These are phyloP conservation scores for Xylariaceae sp. DNA, from an alignment of 2,329 filamentous ascomycete genomes.

Conservation along the genomic window DNA sequence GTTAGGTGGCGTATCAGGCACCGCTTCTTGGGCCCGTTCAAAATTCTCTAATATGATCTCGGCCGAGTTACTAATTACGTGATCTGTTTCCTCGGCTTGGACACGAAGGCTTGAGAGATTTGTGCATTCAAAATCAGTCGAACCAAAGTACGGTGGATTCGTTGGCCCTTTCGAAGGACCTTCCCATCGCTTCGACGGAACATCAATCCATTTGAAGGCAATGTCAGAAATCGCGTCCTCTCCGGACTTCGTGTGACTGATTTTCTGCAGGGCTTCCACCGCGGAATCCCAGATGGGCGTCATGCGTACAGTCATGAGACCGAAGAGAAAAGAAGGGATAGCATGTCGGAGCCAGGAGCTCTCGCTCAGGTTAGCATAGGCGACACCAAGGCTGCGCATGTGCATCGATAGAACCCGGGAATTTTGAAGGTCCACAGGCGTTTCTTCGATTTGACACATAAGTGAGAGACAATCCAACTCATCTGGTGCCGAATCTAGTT, in stretches of 20 bases:
- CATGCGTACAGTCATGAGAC: conserved; percentile 78
- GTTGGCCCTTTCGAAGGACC: conserved; percentile 35
- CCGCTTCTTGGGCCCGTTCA: conserved; percentile 54
- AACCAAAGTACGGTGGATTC: conserved; percentile 34
- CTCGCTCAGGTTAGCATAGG: conserved; percentile 54
- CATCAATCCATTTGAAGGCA: conserved; percentile 71
- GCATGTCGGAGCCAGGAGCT: conserved; percentile 63
- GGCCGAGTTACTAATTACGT: conserved; percentile 47
- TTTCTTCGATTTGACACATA: conserved; percentile 76
- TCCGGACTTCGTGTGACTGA: conserved; percentile 63
- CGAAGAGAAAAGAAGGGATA: conserved; percentile 79
- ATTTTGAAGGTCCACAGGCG: conserved; percentile 69
- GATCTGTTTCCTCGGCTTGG: conserved; percentile 46
- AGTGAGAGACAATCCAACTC: conserved; percentile 49
- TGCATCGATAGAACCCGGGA: conserved; percentile 77
- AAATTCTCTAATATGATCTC: conserved; percentile 59
- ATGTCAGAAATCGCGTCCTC: conserved; percentile 67
- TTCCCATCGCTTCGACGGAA: conserved; percentile 50
- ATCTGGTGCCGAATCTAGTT: conserved; percentile 48
- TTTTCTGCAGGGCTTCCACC: conserved; percentile 65
- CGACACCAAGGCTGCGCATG: conserved; percentile 66
- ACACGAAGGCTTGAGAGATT: conserved; percentile 59
- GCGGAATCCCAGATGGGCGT: conserved; percentile 85
- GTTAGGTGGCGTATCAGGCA: conserved; percentile 45
- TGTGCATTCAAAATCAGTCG: conserved; percentile 79